phyloP scores from a whole-genome alignment of 306 rosid genomes.

The Canavalia ensiformis region DNA sequence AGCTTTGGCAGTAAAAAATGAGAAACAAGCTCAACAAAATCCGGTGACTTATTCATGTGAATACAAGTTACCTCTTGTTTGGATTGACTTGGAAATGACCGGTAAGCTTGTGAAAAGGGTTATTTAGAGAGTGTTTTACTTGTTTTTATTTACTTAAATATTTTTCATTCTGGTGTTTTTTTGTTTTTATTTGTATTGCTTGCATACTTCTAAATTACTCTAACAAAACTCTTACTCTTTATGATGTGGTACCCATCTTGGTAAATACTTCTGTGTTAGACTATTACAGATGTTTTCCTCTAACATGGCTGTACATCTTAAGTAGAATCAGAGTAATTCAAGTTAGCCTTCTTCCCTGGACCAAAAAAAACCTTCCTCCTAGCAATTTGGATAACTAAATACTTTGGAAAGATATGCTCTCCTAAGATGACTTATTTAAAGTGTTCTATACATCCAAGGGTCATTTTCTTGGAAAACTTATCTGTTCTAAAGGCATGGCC shows the following conservation, averaged over 20 bases:
- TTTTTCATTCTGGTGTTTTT: conserved; percentile 1
- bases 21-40: conserved; percentile 49
- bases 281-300: conserved; percentile 22
- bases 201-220: conserved; percentile 1
- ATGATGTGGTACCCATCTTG: background rate
- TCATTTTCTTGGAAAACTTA: background rate
- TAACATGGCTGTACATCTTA: conserved; percentile 34
- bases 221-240: conserved; percentile 13
- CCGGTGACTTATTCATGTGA: conserved; percentile 49
- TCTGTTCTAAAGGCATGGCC: background rate
- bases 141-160: conserved; percentile 9
- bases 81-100: conserved; percentile 99
- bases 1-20: conserved; percentile 13
- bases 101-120: conserved; percentile 60
- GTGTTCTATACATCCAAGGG: background rate
- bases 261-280: conserved; percentile 7
- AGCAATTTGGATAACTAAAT: conserved; percentile 15
- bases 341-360: background rate
- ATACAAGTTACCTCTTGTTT: conserved; percentile 85
- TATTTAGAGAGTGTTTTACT: conserved; percentile 7
- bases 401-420: background rate
- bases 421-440: background rate
- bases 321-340: conserved; percentile 24
- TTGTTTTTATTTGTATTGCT: conserved; percentile 8
- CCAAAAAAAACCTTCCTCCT: background rate